Conservation (phyloP, 2,329 filamentous ascomycete genomes). For the Neofusicoccum sp. region DNA sequence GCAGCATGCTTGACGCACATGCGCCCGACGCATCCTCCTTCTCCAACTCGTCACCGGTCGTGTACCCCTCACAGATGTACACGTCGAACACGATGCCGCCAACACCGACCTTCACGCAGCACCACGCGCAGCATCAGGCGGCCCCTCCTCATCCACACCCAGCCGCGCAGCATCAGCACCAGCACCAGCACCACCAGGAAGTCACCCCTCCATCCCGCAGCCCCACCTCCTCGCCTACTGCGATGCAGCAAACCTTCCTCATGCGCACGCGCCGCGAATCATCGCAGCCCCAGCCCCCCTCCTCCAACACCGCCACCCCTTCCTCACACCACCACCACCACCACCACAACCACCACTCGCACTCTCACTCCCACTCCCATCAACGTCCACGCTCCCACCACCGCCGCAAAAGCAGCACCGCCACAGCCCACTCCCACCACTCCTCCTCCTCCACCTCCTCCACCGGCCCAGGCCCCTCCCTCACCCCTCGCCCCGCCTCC, state of each 20-base stretch:
- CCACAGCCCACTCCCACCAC: conserved; percentile 3
- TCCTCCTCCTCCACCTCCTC: conserved; percentile 17
- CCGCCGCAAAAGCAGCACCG: conserved; percentile 13
- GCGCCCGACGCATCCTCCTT: conserved; percentile 4
- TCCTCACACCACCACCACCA: no score
- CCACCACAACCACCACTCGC: no score
- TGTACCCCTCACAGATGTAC: conserved; percentile 17
- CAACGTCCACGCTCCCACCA: conserved; percentile 8
- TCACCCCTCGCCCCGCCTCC: conserved; percentile 43
- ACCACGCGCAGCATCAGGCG: not conserved
- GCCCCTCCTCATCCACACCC: conserved; percentile 10
- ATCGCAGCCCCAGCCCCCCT: not conserved
- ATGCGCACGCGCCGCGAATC: conserved; percentile 8
- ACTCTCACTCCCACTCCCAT: not conserved
- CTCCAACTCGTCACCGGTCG: conserved; percentile 14
- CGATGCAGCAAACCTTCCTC: not conserved
- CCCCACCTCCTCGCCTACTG: conserved; percentile 7
- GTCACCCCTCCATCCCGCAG: conserved; percentile 15
- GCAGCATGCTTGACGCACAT: conserved; percentile 15
- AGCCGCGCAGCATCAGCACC: not conserved
- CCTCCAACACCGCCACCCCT: no score
- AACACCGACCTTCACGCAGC: not conserved
- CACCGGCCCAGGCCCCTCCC: conserved; percentile 23
- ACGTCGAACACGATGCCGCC: conserved; percentile 1
- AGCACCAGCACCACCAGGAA: not conserved